phyloP scores from a whole-genome alignment of 305 asterid species.

The Fraxinus nigra region DNA sequence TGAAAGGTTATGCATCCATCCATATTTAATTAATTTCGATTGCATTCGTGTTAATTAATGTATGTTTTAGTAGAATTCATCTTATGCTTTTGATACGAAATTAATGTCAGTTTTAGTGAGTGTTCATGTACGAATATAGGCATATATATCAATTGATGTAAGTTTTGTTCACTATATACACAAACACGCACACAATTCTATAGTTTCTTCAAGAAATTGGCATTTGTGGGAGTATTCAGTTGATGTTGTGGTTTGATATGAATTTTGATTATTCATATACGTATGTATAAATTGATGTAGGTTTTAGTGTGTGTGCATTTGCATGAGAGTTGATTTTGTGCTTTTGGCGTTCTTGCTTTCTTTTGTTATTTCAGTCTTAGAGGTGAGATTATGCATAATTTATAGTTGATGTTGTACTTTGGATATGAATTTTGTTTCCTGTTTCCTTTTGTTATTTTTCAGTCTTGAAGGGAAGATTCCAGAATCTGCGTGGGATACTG shows the following conservation, averaged over 20 bases:
- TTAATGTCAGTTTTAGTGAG: not conserved
- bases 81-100: not conserved
- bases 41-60: not conserved
- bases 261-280: not conserved
- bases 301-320: not conserved
- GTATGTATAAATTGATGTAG: not conserved
- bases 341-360: not conserved
- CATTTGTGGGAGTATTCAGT: not conserved
- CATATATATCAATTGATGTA: not conserved
- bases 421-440: not conserved
- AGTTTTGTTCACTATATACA: not conserved
- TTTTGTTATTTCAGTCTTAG: not conserved
- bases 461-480: constrained; percentile 92
- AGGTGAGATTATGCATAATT: not conserved
- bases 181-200: not conserved
- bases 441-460: constrained; percentile 19
- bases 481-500: constrained; percentile 28
- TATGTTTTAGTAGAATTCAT: not conserved
- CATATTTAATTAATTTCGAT: not conserved
- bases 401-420: not conserved
- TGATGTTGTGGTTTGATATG: not conserved
- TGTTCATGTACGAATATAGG: not conserved
- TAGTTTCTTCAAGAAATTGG: not conserved
- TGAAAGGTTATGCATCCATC: constrained; percentile 46
- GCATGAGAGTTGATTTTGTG: not conserved